These are phyloP conservation scores for Pyrenophora seminiperda DNA, from an alignment of 2,329 filamentous ascomycete species.

Conservation along the genomic window DNA sequence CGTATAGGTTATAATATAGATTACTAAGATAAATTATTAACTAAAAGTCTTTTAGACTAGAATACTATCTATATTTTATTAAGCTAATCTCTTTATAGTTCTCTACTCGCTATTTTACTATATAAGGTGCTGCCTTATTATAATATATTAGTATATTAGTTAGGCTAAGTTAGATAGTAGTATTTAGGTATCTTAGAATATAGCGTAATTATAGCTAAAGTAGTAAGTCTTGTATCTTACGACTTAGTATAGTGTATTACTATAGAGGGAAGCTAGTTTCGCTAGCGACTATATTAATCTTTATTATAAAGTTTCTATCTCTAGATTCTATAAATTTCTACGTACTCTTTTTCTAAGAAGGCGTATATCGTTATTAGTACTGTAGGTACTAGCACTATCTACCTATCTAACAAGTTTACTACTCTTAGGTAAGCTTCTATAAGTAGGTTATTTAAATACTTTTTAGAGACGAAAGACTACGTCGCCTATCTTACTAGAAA, in stretches of 20 bases:
- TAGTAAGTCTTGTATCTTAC: no score
- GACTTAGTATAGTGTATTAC: no score
- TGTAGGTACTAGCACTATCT: neutral
- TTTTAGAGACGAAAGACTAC: neutral
- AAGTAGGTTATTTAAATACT: neutral
- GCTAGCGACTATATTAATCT: neutral
- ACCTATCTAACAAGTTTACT: neutral
- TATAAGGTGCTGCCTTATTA: no score
- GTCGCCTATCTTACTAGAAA: neutral
- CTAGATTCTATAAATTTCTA: neutral
- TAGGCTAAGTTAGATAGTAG: no score
- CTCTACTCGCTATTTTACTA: no score
- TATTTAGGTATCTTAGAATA: no score
- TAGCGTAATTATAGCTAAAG: no score
- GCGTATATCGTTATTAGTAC: neutral
- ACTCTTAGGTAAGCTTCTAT: neutral
- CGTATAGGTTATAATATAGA: slow-evolving; percentile 13
- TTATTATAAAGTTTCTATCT: neutral
- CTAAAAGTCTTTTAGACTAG: slow-evolving; percentile 7
- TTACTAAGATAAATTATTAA: slow-evolving; percentile 15
- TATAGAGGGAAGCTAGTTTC: no score
- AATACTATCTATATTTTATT: no score
- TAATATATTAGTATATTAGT: no score
- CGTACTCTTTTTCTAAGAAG: slow-evolving; percentile 1
- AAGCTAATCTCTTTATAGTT: no score